Base-by-base conservation (phyloP, 129 eudicot genomes). In the Saussurea involucrata region DNA sequence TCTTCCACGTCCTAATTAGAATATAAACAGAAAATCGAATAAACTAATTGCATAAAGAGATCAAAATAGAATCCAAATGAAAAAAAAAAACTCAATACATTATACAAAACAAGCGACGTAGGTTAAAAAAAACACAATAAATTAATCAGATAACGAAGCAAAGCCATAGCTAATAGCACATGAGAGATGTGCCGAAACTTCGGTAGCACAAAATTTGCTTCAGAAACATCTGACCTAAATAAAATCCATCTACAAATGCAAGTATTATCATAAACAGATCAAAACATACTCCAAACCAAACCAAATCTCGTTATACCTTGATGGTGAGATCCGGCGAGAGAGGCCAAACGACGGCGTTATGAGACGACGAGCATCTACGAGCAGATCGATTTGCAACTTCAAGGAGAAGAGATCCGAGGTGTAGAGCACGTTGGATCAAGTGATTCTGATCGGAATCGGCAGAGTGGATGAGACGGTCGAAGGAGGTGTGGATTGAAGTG, bases 371-470 rank as follows among this genome's bases (percentile, higher is more conserved):
- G 67, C 86, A 86, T 67, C 82, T 90, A 49, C 96, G 76, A 29
- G 93, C 85, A 29, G 92, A 85, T 65, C 98, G 85, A 61, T 86
- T 88, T 11, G 82, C 96, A 13, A 92, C 98, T 75, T 90, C 96
- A 27, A 84, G 74, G 21, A 92, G 78, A 18, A 77, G 76, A 25
- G 87, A 80, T 21, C 90, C 98, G 34, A 90, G 79, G 58, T 69
- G 67, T 33, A 86, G 68, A 28, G 96, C 96, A 12, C 91, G 92
- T 27, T 88, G 85, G 81, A 90, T 88, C 70, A 90, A 53, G 13
- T 83, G 83, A 12, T 72, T 61, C 68, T 83, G 88, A 32, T 90
- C 96, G 60, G 76, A 81, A 71, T 88, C 97, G 21, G 82, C 37
- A 11, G 94, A 84, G 1, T 86, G 85, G 60, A 92, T 49, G 1